phyloP scores from a whole-genome alignment of 2,329 filamentous ascomycete species.

The Ascochyta koolunga region DNA sequence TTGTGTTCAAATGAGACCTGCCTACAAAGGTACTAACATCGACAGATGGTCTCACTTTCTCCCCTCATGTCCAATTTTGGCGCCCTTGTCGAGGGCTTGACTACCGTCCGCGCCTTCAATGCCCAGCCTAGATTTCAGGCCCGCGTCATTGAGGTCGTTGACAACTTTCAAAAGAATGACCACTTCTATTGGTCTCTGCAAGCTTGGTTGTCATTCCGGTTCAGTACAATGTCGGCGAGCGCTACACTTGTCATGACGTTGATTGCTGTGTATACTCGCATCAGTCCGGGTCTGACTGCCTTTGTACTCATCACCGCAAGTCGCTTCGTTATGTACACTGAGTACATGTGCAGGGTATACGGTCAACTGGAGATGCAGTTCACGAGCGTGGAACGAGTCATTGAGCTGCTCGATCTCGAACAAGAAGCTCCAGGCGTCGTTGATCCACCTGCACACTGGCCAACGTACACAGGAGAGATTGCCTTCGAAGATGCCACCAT shows the following conservation, averaged over 20 bases:
- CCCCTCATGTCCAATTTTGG: conserved; percentile 94
- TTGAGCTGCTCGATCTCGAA: conserved; percentile 79
- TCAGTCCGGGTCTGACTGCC: conserved; percentile 78
- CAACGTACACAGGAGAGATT: conserved; percentile 72
- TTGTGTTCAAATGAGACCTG: neutral
- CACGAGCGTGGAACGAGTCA: conserved; percentile 84
- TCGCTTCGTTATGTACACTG: conserved; percentile 70
- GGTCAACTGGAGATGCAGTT: conserved; percentile 91
- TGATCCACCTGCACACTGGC: conserved; percentile 77
- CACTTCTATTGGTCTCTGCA: conserved; percentile 93
- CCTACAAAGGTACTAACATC: conserved; percentile 12
- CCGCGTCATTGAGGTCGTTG: conserved; percentile 78
- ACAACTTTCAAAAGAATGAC: conserved; percentile 92
- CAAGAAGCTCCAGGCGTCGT: conserved; percentile 73
- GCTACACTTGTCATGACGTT: conserved; percentile 77
- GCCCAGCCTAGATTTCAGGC: conserved; percentile 81
- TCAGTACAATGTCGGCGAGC: conserved; percentile 72
- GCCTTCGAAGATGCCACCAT: conserved; percentile 79
- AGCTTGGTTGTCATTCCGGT: conserved; percentile 82
- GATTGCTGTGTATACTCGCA: conserved; percentile 74
- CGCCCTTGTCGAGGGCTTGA: conserved; percentile 81
- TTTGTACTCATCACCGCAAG: conserved; percentile 79
- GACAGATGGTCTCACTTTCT: conserved; percentile 78
- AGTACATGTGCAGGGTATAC: conserved; percentile 77
- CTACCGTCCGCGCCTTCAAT: conserved; percentile 83